Percentiles rank a stretch among this genome's conserved stretches.
Conservation (phyloP, 2,329 filamentous ascomycete genomes). For the Hypoxylon sp. region DNA sequence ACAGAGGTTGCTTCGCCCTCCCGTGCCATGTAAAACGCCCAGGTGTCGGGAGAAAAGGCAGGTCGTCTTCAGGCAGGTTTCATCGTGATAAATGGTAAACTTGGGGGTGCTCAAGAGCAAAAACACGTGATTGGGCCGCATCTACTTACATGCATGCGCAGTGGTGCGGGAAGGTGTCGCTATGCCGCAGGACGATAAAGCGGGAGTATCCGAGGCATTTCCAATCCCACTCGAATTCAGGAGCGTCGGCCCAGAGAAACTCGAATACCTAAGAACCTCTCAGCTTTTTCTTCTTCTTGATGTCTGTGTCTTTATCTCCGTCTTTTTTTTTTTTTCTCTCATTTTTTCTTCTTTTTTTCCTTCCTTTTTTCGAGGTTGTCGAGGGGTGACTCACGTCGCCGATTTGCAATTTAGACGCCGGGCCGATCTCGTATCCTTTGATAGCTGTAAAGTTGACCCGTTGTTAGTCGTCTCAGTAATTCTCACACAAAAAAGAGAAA, state of each 20-base stretch:
- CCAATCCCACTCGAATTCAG: slow-evolving; percentile 50
- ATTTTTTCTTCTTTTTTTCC: neutral
- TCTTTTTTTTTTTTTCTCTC: neutral
- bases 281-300: no score
- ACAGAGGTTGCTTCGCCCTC: slow-evolving; percentile 14
- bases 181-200: slow-evolving; percentile 50
- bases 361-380: neutral
- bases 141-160: slow-evolving; percentile 49
- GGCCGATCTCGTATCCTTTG: slow-evolving; percentile 49
- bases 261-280: slow-evolving; percentile 51
- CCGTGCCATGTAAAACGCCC: slow-evolving; percentile 4
- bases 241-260: slow-evolving; percentile 49
- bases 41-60: slow-evolving; percentile 7
- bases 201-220: slow-evolving; percentile 50
- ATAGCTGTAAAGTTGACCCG: slow-evolving; percentile 38
- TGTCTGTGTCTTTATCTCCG: neutral
- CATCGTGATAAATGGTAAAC: slow-evolving; percentile 8
- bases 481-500: neutral
- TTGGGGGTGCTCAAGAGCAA: neutral
- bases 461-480: slow-evolving; percentile 18
- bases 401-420: slow-evolving; percentile 46
- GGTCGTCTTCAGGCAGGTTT: slow-evolving; percentile 18
- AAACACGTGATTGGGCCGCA: neutral
- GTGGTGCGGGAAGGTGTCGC: slow-evolving; percentile 47
- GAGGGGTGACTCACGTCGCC: slow-evolving; percentile 46